Evolutionary conservation across 768 basidiomycete species (phyloP), one percentile per base, ranked within the genome.

Genomic region (Imleria badia): DNA sequence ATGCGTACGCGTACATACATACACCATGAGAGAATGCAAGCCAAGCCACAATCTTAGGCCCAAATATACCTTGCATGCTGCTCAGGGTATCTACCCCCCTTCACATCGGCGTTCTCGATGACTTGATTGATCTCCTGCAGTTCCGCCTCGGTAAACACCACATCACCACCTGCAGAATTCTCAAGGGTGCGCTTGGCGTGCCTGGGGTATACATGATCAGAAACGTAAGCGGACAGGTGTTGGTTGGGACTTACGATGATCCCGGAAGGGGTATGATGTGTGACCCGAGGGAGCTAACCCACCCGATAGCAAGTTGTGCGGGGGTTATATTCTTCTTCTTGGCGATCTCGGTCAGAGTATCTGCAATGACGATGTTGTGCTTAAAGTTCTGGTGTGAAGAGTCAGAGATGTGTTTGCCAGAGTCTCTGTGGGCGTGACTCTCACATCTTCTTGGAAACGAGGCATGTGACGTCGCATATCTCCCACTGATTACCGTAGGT

Each of bases 181-280:
- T 83, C 78, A 36, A 73, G 55, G 15, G 79, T 77, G 31, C 81
- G 74, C 9, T 71, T 65, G 31, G 64, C 67, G 36, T 72, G 64
- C 29, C 68, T 75, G 40, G n/a, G 19, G 8, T 1, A 17, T 6
- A 35, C 45, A 41, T 12, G 12, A 42, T 48, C 38, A 51, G 7
- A 22, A 3, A 19, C 3, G 19, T n/a, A 20, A 14, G 10, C 20
- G 13, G 13, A 22, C 11, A 29, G 14, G 40, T 20, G n/a, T 34
- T 6, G 3, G n/a, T 34, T 6, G 3, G 23, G 49, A 31, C 71
- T 46, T 58, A 76, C 76, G 75, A 74, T 9, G 76, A 77, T 20
- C 82, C 81, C 7, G 80, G 80, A 31, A 82, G 72, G 5, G 82
- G 80, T 47, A 83, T 76, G 40, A 80, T 75, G 59, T 78, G 73